Conservation (phyloP, 495 filamentous ascomycete genomes). For the Penicillium dipodomyicola region DNA sequence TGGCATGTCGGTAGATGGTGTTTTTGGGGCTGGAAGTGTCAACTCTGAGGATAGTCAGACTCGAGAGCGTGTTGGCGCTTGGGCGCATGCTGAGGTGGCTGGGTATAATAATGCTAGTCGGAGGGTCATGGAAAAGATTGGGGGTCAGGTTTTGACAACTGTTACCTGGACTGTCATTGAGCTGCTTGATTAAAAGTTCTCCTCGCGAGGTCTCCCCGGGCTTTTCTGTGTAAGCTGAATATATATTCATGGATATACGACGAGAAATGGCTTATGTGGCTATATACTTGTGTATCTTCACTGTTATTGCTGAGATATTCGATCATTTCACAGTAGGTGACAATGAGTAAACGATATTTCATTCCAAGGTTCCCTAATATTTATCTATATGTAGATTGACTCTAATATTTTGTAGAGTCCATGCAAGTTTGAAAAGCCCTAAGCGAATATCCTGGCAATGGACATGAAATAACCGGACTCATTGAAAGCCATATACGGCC, state of each 20-base stretch:
- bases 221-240: not conserved
- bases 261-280: not conserved
- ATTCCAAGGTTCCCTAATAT: too few species aligned
- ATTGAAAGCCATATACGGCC: not conserved
- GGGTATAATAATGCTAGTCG: constrained; percentile 45
- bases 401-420: not conserved
- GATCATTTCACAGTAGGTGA: not conserved
- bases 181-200: constrained; percentile 13
- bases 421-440: not conserved
- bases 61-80: constrained; percentile 16
- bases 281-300: not conserved
- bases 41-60: constrained; percentile 9
- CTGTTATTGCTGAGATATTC: not conserved
- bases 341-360: not conserved
- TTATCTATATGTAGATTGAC: too few species aligned
- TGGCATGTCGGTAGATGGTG: constrained; percentile 25
- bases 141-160: constrained; percentile 37
- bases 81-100: constrained; percentile 49
- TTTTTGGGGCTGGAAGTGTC: constrained; percentile 21
- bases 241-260: too few species aligned
- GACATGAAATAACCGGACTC: not conserved
- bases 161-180: constrained; percentile 47
- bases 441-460: not conserved
- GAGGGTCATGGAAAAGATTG: constrained; percentile 51
- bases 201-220: not conserved